Conservation (phyloP, 768 basidiomycete genomes). For the Sarcodon sp. region DNA sequence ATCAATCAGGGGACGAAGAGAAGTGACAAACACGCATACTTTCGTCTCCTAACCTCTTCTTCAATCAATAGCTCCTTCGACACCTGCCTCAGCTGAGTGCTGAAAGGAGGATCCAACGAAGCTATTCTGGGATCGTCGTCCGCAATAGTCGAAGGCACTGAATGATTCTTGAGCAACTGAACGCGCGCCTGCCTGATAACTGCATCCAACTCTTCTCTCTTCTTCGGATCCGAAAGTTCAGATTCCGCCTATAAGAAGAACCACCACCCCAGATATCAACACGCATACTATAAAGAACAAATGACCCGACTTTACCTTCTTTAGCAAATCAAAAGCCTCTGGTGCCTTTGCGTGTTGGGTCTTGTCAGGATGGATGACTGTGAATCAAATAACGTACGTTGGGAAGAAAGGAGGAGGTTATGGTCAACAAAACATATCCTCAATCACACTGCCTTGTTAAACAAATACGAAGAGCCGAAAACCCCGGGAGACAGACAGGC, state of each 20-base stretch:
- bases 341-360: constrained; percentile 76
- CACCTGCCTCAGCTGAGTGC: constrained; percentile 51
- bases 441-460: constrained; percentile 1
- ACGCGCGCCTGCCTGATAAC: constrained; percentile 65
- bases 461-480: background rate
- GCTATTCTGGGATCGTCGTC: constrained; percentile 48
- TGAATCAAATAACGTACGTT: constrained; percentile 28
- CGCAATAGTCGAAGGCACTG: constrained; percentile 44
- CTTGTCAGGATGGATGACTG: constrained; percentile 99
- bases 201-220: constrained; percentile 74
- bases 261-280: background rate
- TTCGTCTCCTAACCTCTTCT: constrained; percentile 75
- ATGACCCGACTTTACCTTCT: constrained; percentile 48
- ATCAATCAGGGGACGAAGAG: background rate
- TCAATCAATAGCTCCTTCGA: constrained; percentile 82
- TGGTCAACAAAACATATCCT: constrained; percentile 6
- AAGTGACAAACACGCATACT: constrained; percentile 32
- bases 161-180: constrained; percentile 47
- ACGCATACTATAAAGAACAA: background rate
- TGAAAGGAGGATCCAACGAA: constrained; percentile 48
- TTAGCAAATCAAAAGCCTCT: constrained; percentile 88
- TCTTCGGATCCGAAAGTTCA: constrained; percentile 66
- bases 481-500: background rate
- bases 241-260: constrained; percentile 57
- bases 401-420: background rate